Conservation (phyloP, 139 green algal species). For the Nannochloris sp. region DNA sequence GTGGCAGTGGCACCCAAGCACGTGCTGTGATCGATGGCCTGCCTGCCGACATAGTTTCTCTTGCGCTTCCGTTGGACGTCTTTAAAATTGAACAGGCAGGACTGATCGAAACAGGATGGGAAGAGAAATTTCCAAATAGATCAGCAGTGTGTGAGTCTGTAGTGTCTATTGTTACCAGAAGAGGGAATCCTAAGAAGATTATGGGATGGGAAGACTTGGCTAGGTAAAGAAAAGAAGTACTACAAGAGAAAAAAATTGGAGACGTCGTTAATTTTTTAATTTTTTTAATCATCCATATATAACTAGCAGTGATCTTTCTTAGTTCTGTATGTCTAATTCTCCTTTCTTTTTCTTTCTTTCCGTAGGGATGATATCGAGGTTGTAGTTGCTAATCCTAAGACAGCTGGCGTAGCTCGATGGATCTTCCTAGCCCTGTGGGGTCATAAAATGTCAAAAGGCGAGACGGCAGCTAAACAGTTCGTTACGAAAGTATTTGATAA, state of each 20-base stretch:
- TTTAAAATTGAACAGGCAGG: constrained; percentile 64
- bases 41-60: constrained; percentile 64
- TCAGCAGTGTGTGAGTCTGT: constrained; percentile 40
- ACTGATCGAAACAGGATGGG: constrained; percentile 51
- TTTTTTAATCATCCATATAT: neutral
- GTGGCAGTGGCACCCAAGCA: constrained; percentile 65
- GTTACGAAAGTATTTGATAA: constrained; percentile 69
- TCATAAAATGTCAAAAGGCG: constrained; percentile 38
- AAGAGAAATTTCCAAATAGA: constrained; percentile 40
- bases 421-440: constrained; percentile 85
- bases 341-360: neutral
- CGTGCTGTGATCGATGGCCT: constrained; percentile 73
- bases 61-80: constrained; percentile 76
- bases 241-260: too few relatives aligned
- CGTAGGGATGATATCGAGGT: constrained; percentile 43
- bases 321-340: too few relatives aligned
- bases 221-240: constrained; percentile 27
- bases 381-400: constrained; percentile 82
- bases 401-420: constrained; percentile 76
- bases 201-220: constrained; percentile 64
- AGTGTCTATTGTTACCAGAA: constrained; percentile 48
- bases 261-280: too few relatives aligned
- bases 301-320: too few relatives aligned
- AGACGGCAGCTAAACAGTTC: constrained; percentile 35
- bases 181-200: constrained; percentile 67